Conservation (phyloP, 352 stramenopile species). For the Globisporangium ultimum region DNA sequence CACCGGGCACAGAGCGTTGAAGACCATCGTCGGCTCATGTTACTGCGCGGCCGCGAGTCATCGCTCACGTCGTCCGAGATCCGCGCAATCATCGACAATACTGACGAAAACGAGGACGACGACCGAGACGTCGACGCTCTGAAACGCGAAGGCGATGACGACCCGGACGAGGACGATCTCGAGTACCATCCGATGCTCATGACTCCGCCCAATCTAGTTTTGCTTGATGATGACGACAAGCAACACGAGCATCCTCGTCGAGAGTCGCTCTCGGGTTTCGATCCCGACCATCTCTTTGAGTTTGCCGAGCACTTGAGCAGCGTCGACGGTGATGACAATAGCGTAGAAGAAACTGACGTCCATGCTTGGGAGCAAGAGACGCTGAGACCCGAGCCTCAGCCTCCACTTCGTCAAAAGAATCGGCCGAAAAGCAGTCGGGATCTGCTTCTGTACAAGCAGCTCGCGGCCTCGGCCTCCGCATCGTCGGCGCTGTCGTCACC, state of each 20-base stretch:
- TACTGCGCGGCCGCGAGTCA: neutral
- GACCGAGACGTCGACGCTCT: too few species aligned
- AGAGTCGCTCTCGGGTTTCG: conserved; percentile 18
- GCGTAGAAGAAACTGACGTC: too few species aligned
- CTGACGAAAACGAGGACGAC: neutral
- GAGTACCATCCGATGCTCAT: conserved; percentile 37
- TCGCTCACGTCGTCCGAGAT: conserved; percentile 31
- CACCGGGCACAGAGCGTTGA: neutral
- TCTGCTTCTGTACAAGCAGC: too few species aligned
- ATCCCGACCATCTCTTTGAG: conserved; percentile 35
- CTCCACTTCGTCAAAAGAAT: too few species aligned
- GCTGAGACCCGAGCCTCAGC: too few species aligned
- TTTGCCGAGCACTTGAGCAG: conserved; percentile 20
- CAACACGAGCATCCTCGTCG: too few species aligned
- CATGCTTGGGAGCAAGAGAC: too few species aligned
- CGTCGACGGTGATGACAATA: conserved; percentile 15
- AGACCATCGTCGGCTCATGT: neutral
- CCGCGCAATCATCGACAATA: conserved; percentile 12
- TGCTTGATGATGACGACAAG: conserved; percentile 4
- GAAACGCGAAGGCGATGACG: too few species aligned
- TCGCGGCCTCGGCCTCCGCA: too few species aligned
- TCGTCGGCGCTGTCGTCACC: conserved; percentile 8
- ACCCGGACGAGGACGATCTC: conserved; percentile 18
- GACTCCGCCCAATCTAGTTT: neutral
- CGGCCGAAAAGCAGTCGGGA: too few species aligned